Percentiles rank a stretch among this genome's conserved stretches.
These are phyloP conservation scores for Meyerozyma carpophila DNA, from an alignment of 1,139 yeast genomes.

Conservation along the genomic window DNA sequence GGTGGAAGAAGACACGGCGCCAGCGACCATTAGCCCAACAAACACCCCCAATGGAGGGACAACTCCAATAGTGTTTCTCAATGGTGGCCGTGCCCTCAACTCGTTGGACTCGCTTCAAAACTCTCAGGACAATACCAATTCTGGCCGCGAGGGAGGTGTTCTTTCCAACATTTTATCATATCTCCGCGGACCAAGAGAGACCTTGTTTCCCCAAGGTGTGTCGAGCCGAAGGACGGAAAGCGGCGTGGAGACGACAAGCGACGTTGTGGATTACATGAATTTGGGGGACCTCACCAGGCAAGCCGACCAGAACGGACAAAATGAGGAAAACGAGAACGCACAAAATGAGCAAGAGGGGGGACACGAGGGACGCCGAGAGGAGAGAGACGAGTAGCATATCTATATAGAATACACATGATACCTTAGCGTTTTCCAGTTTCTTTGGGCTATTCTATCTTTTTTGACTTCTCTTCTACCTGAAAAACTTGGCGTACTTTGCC, in stretches of 20 bases:
- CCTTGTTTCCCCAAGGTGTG: conserved; percentile 45
- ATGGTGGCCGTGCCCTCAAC: background rate
- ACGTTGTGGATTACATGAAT: conserved; percentile 23
- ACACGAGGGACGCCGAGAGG: conserved; percentile 2
- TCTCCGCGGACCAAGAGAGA: conserved; percentile 13
- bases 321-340: conserved; percentile 1
- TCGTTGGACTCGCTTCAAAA: background rate
- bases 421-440: too few species aligned
- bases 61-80: background rate
- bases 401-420: background rate
- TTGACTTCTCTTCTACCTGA: conserved; percentile 18
- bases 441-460: too few species aligned
- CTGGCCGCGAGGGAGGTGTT: conserved; percentile 7
- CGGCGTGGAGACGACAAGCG: conserved; percentile 7
- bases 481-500: conserved; percentile 55
- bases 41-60: conserved; percentile 10
- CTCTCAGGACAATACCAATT: background rate
- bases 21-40: conserved; percentile 13
- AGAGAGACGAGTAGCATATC: background rate
- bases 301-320: background rate
- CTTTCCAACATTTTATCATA: conserved; percentile 23
- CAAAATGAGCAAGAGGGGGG: conserved; percentile 1
- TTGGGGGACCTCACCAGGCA: conserved; percentile 15
- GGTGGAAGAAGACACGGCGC: conserved; percentile 23
- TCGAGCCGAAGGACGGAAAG: conserved; percentile 42